Conservation (phyloP, 176 grass and related monocot genomes). For the Phoenix roebelenii region DNA sequence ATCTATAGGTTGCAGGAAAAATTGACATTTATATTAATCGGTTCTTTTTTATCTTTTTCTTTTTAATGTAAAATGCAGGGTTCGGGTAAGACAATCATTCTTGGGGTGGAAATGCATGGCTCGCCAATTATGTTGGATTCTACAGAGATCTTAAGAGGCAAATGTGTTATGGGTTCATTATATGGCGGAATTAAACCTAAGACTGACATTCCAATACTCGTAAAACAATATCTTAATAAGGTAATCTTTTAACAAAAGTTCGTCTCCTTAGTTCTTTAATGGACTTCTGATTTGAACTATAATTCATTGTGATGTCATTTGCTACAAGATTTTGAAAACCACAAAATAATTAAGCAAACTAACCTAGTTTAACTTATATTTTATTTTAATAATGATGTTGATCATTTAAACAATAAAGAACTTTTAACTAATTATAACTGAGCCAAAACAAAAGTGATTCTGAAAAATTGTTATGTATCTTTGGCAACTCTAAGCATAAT, state of each 20-base stretch:
- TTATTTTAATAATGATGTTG: no score
- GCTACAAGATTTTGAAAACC: no score
- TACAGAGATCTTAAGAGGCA: constrained; percentile 9
- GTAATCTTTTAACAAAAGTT: not conserved
- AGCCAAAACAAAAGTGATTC: no score
- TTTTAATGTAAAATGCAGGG: constrained; percentile 19
- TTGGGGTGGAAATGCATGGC: constrained; percentile 4
- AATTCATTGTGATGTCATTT: not conserved
- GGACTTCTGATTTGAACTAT: not conserved
- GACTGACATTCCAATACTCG: constrained; percentile 39
- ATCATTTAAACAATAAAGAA: no score
- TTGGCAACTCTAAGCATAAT: no score
- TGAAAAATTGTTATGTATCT: no score
- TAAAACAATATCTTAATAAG: constrained; percentile 33
- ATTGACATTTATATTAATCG: no score
- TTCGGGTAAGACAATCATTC: constrained; percentile 52
- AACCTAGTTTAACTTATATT: no score
- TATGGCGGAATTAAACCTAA: constrained; percentile 54
- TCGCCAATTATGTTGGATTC: constrained; percentile 16
- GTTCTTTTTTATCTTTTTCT: not conserved
- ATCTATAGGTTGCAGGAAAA: no score
- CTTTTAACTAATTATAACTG: no score
- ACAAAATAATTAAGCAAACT: no score
- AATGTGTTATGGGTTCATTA: constrained; percentile 22
- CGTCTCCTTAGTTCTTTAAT: no score